Conservation (phyloP, 2,329 filamentous ascomycete species). For the Lachnellula subtilissima region DNA sequence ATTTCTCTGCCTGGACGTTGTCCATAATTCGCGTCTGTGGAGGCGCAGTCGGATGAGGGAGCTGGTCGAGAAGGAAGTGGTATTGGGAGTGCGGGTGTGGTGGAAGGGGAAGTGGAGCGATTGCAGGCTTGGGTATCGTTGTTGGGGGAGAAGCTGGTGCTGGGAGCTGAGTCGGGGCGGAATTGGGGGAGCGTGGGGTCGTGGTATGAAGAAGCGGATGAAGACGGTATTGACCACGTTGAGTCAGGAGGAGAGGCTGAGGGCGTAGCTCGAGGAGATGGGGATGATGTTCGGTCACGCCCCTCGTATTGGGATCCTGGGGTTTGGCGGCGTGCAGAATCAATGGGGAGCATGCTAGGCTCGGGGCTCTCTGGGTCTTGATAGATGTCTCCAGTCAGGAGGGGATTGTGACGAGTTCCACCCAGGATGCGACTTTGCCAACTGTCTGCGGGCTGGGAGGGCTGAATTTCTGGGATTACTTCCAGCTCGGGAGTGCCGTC, state of each 20-base stretch:
- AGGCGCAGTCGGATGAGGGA: not conserved
- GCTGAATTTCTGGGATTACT: constrained; percentile 30
- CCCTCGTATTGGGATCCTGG: constrained; percentile 11
- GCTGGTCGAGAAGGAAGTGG: not conserved
- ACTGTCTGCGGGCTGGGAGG: not conserved
- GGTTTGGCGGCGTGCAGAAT: not conserved
- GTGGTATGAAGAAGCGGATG: constrained; percentile 7
- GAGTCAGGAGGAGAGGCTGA: constrained; percentile 5
- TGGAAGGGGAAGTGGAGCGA: not conserved
- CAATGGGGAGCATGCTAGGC: no score
- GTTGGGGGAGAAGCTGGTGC: constrained; percentile 17
- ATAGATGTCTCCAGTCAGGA: not conserved
- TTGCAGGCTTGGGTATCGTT: constrained; percentile 11
- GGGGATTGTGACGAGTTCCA: not conserved
- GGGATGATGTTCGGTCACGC: not conserved
- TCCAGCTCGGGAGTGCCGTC: constrained; percentile 10
- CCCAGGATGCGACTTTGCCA: not conserved
- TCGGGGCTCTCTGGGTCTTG: not conserved
- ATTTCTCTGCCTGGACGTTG: constrained; percentile 4
- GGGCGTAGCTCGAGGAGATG: constrained; percentile 9
- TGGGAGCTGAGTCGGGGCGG: constrained; percentile 47
- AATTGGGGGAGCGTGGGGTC: constrained; percentile 68
- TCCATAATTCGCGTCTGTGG: not conserved
- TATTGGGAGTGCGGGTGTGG: not conserved
- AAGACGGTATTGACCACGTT: not conserved